Evolutionary conservation across 768 basidiomycete species (phyloP).

Genomic region (Leccinum rimulosum): DNA sequence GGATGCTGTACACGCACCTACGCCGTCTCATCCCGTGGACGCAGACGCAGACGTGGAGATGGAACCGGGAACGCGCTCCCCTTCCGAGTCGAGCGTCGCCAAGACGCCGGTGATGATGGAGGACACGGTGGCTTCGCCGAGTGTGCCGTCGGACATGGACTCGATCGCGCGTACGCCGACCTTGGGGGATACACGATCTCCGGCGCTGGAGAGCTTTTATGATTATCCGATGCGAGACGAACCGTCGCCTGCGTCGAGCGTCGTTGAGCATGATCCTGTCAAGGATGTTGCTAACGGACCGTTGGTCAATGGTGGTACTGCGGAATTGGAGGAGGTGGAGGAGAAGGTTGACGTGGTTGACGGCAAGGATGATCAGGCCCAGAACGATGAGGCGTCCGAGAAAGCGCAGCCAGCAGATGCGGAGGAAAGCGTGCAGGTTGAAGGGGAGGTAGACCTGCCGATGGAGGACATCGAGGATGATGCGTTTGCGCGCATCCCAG

Average conservation of each 20-base stretch:
- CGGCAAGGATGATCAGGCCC: neutral
- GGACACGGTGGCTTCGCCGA: constrained; percentile 21
- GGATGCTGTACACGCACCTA: neutral
- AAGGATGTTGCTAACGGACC: constrained; percentile 13
- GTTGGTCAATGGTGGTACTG: neutral
- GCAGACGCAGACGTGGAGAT: constrained; percentile 4
- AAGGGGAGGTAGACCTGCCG: constrained; percentile 12
- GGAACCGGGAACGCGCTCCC: neutral
- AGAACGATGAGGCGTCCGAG: neutral
- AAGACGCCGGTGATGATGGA: constrained; percentile 2
- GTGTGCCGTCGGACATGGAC: constrained; percentile 28
- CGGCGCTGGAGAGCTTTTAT: constrained; percentile 23
- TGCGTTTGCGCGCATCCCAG: constrained; percentile 40
- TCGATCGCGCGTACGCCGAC: constrained; percentile 25
- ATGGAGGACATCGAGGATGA: constrained; percentile 40
- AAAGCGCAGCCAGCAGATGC: constrained; percentile 1
- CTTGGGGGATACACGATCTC: constrained; percentile 17
- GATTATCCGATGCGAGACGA: constrained; percentile 23
- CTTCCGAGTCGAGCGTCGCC: constrained; percentile 10
- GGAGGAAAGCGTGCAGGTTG: neutral
- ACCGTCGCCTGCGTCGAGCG: constrained; percentile 30
- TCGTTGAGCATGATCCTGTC: constrained; percentile 21
- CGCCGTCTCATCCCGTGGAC: neutral
- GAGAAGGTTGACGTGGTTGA: neutral
- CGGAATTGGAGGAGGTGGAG: neutral